Evolutionary conservation across 495 filamentous ascomycete genomes (phyloP).

Genomic region (Xylaria bambusicola): DNA sequence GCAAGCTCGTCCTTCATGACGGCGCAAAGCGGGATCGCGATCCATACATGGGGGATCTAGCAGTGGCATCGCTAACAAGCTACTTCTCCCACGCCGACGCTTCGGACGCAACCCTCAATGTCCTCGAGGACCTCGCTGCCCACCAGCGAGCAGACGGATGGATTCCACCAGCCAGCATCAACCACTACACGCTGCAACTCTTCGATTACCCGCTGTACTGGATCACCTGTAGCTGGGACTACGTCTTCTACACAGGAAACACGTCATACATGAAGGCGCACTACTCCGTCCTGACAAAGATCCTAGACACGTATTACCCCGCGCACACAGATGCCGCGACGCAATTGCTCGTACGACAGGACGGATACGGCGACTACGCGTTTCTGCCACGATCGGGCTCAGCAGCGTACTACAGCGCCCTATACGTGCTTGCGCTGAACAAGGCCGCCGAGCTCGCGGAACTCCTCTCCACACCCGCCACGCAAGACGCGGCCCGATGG

Average conservation of each 20-base stretch:
- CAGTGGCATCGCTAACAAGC: constrained; percentile 43
- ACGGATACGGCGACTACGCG: constrained; percentile 50
- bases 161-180: constrained; percentile 55
- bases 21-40: constrained; percentile 53
- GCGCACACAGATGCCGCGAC: constrained; percentile 33
- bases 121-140: constrained; percentile 46
- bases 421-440: constrained; percentile 47
- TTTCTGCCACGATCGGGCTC: constrained; percentile 47
- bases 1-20: constrained; percentile 47
- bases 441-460: constrained; percentile 44
- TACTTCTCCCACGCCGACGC: constrained; percentile 48
- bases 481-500: constrained; percentile 39
- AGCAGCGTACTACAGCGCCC: constrained; percentile 51
- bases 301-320: constrained; percentile 44
- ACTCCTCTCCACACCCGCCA: constrained; percentile 20
- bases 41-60: constrained; percentile 52
- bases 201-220: constrained; percentile 54
- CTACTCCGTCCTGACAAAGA: constrained; percentile 41
- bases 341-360: constrained; percentile 41
- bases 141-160: constrained; percentile 52
- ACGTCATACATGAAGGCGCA: constrained; percentile 27
- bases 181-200: constrained; percentile 45
- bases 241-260: constrained; percentile 49
- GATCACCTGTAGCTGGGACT: constrained; percentile 45
- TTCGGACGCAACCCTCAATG: constrained; percentile 38